phyloP scores from a whole-genome alignment of 805 yeast genomes.

The Sugiyamaella lignohabitans region DNA sequence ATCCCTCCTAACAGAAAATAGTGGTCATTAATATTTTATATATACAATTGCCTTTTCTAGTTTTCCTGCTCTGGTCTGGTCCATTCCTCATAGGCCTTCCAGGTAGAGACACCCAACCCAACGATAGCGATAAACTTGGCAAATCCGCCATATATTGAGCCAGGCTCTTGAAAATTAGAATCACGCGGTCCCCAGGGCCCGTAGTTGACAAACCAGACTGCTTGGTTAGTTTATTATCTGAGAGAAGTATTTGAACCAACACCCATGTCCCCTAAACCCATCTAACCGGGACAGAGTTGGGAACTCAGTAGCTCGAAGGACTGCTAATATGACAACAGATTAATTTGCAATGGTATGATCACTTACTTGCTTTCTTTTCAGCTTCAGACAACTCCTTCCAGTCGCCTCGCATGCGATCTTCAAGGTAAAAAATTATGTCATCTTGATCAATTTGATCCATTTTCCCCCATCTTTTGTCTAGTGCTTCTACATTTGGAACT shows the following conservation, averaged over 20 bases:
- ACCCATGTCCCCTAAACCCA: not conserved
- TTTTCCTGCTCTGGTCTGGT: too few relatives aligned
- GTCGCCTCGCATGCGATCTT: slow-evolving; percentile 31
- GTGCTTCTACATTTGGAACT: slow-evolving; percentile 26
- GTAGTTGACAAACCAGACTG: slow-evolving; percentile 27
- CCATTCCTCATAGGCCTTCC: not conserved
- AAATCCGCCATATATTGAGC: slow-evolving; percentile 20
- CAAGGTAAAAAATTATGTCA: slow-evolving; percentile 32
- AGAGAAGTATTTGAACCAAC: not conserved
- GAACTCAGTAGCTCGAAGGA: not conserved
- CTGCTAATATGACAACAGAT: too few relatives aligned
- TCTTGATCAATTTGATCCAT: slow-evolving; percentile 34
- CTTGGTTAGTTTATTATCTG: not conserved
- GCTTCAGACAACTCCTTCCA: slow-evolving; percentile 29
- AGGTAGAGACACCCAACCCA: slow-evolving; percentile 18
- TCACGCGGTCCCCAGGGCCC: slow-evolving; percentile 35
- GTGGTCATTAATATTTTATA: too few relatives aligned
- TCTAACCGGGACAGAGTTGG: too few relatives aligned
- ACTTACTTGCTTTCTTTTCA: slow-evolving; percentile 30
- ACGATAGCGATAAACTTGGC: slow-evolving; percentile 20
- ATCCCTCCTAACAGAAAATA: too few relatives aligned
- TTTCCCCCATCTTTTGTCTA: slow-evolving; percentile 29
- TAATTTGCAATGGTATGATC: not conserved
- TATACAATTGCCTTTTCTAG: too few relatives aligned
- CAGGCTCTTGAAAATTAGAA: slow-evolving; percentile 16